Percentiles rank a stretch among this genome's conserved stretches.
Conservation (phyloP, 108 stramenopile genomes). For the Nitzschia sp. region DNA sequence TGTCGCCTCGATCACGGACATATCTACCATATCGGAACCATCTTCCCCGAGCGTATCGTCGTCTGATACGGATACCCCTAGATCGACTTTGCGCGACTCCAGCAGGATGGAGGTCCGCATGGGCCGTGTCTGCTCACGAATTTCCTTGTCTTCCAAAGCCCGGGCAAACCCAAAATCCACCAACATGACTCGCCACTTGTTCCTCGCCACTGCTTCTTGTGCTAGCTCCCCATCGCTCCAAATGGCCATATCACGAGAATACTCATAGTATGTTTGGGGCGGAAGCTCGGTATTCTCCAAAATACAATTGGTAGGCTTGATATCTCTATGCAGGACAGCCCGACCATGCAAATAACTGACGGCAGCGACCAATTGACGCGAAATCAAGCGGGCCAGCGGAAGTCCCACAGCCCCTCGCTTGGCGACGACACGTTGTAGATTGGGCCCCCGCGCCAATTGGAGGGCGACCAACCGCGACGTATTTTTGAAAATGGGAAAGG, state of each 20-base stretch:
- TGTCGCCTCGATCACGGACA: constrained; percentile 32
- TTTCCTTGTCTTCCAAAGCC: constrained; percentile 54
- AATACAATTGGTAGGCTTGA: constrained; percentile 82
- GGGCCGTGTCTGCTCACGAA: constrained; percentile 28
- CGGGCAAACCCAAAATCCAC: constrained; percentile 88
- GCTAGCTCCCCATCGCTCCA: constrained; percentile 70
- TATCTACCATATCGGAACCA: constrained; percentile 19
- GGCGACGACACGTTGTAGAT: constrained; percentile 64
- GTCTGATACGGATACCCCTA: background rate
- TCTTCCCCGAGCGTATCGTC: background rate
- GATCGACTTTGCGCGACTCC: constrained; percentile 23
- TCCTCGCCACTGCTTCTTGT: constrained; percentile 36
- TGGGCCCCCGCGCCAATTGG: constrained; percentile 72
- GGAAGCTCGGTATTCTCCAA: constrained; percentile 50
- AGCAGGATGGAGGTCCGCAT: constrained; percentile 47
- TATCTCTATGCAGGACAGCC: constrained; percentile 85
- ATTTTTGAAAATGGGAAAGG: constrained; percentile 50
- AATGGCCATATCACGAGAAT: constrained; percentile 53
- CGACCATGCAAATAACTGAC: constrained; percentile 81
- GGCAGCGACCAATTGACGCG: constrained; percentile 70
- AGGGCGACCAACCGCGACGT: constrained; percentile 59
- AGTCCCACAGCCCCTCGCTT: constrained; percentile 78
- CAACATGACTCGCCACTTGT: constrained; percentile 67
- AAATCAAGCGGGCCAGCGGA: constrained; percentile 58
- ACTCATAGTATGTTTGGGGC: constrained; percentile 58